These are phyloP conservation scores for Allium sativum DNA, from an alignment of 106 monocot species.

Conservation along the genomic window DNA sequence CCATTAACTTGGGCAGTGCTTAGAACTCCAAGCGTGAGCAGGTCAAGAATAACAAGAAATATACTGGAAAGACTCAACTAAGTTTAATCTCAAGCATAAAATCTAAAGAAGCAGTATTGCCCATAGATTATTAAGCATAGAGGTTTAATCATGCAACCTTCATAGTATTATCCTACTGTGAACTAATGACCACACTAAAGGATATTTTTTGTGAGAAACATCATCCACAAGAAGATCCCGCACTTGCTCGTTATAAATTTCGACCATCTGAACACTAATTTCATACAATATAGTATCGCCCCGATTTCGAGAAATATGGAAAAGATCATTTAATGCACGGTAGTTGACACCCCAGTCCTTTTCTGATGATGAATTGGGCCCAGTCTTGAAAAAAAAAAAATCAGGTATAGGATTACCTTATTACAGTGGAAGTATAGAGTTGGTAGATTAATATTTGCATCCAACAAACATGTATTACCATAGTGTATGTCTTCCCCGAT, in stretches of 20 bases:
- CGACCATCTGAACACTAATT: constrained; percentile 75
- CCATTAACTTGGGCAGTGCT: constrained; percentile 44
- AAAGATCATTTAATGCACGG: constrained; percentile 73
- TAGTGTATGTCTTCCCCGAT: constrained; percentile 90
- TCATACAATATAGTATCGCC: constrained; percentile 33
- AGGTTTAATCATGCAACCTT: not conserved
- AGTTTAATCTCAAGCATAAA: too few species aligned
- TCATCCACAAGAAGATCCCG: constrained; percentile 59
- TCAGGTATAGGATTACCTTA: not conserved
- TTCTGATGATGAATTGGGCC: constrained; percentile 42
- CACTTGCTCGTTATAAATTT: constrained; percentile 85
- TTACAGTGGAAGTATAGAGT: constrained; percentile 4
- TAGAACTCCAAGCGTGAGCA: constrained; percentile 35
- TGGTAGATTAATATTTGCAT: not conserved
- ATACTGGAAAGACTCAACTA: too few species aligned
- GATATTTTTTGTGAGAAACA: constrained; percentile 71
- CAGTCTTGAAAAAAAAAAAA: constrained; percentile 15
- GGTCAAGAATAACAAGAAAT: too few species aligned
- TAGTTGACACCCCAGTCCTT: constrained; percentile 71
- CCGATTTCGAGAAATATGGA: constrained; percentile 47
- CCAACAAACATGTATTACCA: constrained; percentile 38
- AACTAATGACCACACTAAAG: constrained; percentile 13
- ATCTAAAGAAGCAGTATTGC: too few species aligned
- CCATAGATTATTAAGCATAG: too few species aligned
- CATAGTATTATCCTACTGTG: too few species aligned